Evolutionary conservation across 2,329 filamentous ascomycete species (phyloP), one percentile per base, ranked within the genome.

Genomic region (Colletotrichum sublineola): DNA sequence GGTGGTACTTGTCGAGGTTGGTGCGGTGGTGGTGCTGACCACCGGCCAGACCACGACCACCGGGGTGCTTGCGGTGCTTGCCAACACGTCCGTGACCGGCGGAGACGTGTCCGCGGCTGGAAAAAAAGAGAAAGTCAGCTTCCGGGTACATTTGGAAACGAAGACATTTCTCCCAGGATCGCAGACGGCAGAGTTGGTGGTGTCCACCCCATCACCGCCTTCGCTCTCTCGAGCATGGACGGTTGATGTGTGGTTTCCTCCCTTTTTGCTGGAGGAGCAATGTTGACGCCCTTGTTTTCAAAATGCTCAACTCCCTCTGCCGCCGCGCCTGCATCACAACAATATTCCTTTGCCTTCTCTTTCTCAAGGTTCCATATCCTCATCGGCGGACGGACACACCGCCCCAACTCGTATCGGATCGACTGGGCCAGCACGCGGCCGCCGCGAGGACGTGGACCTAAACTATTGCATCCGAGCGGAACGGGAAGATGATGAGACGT

Each of bases 1-100:
- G 73, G 83, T 94, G 93, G 90, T 94, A 97, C 87, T 96, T 95
- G 79, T 86, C 85, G 75, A 86, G 77, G 89, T 97, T 97, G 83
- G 94, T 97, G 79, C 94, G 88, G 92, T 97, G 94, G 89, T 99
- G 96, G 90, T 99, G 96, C 89, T 98, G 94, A 91, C 95, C 96
- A 97, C 96, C 96, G 85, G 96, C 96, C 88, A 93, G 89, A 92
- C 90, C 90, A 94, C 94, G 89, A 90, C 90, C 90, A 91, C 90
- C 90, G 79, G 90, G 91, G 80, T 92, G 90, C 92, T 99, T 98
- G 84, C 96, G 90, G 93, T 98, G 95, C 93, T 98, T 98, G 86
- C 96, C 96, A 84, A 98, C 87, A 91, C 96, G 96, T 90, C 96
- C 96, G 87, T 98, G 92, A 90, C 96, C 96, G 90, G 95, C 94